A percentile compares a stretch with the other conserved stretches of the same genome.
These are phyloP conservation scores for Pseudocercospora musae DNA, from an alignment of 2,329 filamentous ascomycete genomes.

Conservation along the genomic window DNA sequence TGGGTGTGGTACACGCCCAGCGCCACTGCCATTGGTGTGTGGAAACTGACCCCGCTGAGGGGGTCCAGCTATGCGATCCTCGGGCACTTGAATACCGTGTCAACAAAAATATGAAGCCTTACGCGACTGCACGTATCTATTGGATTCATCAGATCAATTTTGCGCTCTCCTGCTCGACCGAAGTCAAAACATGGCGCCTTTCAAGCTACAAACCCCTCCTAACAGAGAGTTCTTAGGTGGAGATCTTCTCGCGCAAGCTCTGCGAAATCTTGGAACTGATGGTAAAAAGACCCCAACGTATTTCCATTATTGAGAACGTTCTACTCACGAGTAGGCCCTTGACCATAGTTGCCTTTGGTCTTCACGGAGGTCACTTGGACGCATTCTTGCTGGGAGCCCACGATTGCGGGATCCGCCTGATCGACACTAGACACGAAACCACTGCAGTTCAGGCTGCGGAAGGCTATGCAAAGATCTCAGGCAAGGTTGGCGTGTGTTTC, in stretches of 20 bases:
- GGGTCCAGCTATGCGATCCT: slow-evolving; percentile 10
- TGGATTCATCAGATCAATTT: background rate
- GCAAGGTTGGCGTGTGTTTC: slow-evolving; percentile 46
- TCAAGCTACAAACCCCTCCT: slow-evolving; percentile 33
- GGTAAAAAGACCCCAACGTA: background rate
- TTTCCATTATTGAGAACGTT: background rate
- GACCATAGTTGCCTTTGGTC: slow-evolving; percentile 42
- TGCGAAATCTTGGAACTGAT: slow-evolving; percentile 42
- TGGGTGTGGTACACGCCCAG: background rate
- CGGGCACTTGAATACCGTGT: background rate
- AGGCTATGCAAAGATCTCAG: slow-evolving; percentile 45
- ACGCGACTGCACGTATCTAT: background rate
- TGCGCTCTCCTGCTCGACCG: background rate
- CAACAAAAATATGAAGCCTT: background rate
- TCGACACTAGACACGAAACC: slow-evolving; percentile 49
- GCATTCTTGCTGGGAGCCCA: slow-evolving; percentile 47
- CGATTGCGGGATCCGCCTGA: slow-evolving; percentile 40
- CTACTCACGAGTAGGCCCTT: background rate
- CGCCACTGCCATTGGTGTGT: background rate
- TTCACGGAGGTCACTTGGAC: slow-evolving; percentile 50
- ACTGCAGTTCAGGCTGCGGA: slow-evolving; percentile 49
- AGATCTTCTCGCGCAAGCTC: slow-evolving; percentile 46
- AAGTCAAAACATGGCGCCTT: slow-evolving; percentile 16
- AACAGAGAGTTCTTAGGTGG: slow-evolving; percentile 45
- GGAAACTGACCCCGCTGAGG: slow-evolving; percentile 1